Evolutionary conservation across 306 rosid species (phyloP), one percentile per base, ranked within the genome.

Genomic region (Casuarina glauca): DNA sequence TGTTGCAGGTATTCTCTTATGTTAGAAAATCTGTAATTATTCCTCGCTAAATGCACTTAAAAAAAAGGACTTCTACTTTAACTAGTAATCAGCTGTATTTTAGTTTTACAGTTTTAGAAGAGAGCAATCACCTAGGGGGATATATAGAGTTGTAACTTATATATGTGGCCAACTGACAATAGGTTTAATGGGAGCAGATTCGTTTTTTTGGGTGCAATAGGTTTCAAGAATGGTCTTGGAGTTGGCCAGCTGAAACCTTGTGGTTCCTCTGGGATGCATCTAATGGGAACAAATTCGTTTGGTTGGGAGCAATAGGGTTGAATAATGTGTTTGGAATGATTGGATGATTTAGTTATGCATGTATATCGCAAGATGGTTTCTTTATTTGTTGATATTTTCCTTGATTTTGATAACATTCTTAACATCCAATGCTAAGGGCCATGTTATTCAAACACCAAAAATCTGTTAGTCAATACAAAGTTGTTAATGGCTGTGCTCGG

Each of bases 1-100:
- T 77, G 74, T 81, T 74, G 85, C 97, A 88, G 99, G 99, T 95
- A 87, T 75, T 73, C 42, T 76, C 49, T 48, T 79, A 72, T 70
- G 70, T 70, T 32, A 73, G 44, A 42, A 61, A 74, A 35, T 76
- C 39, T 32, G 55, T 76, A 71, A 42, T 32, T 42, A 16, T 42
- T 39, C n/a, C 50, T 42, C 15, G 36, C 71, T 42, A 67, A 67
- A 67, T 67, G 32, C 46, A 67, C 13, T 67, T 16, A 67, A 67
- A 42, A 41, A 13, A n/a, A 42, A 42, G 35, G 35, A 66, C 35
- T 66, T 66, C 50, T 4, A 42, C 20, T 66, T 42, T 42, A 63
- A 66, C 50, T 20, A 66, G 35, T 66, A 42, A 66, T 41, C 15
- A 41, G 50, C 13, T 66, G 2, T 42, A 39, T 66, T 39, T 66